Percentiles rank a stretch among this genome's conserved stretches.
Conservation (phyloP, 495 filamentous ascomycete species). For the Neohortaea acidophila region DNA sequence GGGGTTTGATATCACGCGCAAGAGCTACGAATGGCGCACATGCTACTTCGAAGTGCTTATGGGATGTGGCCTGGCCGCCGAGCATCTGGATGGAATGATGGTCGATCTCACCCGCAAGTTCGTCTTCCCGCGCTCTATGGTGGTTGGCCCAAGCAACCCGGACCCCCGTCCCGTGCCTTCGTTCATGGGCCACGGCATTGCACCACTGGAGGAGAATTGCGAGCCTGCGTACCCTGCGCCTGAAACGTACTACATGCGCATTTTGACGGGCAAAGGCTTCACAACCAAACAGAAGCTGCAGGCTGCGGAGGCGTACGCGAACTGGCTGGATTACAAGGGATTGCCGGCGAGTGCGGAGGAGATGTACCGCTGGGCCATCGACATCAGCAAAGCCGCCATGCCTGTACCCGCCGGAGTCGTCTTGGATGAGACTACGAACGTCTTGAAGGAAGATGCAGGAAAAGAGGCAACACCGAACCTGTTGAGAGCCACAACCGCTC, state of each 20-base stretch:
- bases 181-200: slow-evolving; percentile 35
- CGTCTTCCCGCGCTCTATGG: slow-evolving; percentile 50
- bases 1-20: slow-evolving; percentile 54
- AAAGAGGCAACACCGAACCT: slow-evolving; percentile 51
- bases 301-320: slow-evolving; percentile 64
- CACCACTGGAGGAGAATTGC: slow-evolving; percentile 58
- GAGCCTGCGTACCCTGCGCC: slow-evolving; percentile 46
- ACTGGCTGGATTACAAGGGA: slow-evolving; percentile 67
- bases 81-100: slow-evolving; percentile 66
- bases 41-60: slow-evolving; percentile 72
- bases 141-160: slow-evolving; percentile 72
- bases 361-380: slow-evolving; percentile 57
- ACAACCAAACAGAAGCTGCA: slow-evolving; percentile 56
- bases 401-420: slow-evolving; percentile 28
- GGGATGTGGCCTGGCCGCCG: slow-evolving; percentile 56
- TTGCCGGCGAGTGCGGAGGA: slow-evolving; percentile 43
- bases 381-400: slow-evolving; percentile 44
- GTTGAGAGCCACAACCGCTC: slow-evolving; percentile 54
- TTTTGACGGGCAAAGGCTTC: slow-evolving; percentile 64
- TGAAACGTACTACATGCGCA: slow-evolving; percentile 58
- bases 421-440: slow-evolving; percentile 44
- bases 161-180: slow-evolving; percentile 55
- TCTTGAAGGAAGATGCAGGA: slow-evolving; percentile 39
- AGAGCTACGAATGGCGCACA: slow-evolving; percentile 64
- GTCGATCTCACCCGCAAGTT: slow-evolving; percentile 45